A percentile compares a stretch with the other conserved stretches of the same genome.
These are phyloP conservation scores for Cladophialophora immunda DNA, from an alignment of 2,329 filamentous ascomycete genomes.

Conservation along the genomic window DNA sequence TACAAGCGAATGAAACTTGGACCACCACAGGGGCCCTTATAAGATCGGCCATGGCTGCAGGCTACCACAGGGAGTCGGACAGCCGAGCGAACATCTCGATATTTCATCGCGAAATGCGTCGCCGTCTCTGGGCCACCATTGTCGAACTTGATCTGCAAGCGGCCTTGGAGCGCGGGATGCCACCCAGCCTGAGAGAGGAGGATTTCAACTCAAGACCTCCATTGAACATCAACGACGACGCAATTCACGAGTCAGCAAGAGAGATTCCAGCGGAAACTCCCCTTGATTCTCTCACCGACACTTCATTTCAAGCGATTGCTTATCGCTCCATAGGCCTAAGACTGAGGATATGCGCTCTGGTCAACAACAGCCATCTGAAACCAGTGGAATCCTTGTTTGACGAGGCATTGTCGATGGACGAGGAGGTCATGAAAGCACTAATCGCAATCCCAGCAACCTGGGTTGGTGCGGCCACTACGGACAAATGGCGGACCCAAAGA, in stretches of 20 bases:
- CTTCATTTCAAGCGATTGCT: slow-evolving; percentile 41
- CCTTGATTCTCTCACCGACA: slow-evolving; percentile 34
- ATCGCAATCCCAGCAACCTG: slow-evolving; percentile 65
- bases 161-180: slow-evolving; percentile 64
- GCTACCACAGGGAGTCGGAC: slow-evolving; percentile 58
- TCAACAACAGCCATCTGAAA: slow-evolving; percentile 37
- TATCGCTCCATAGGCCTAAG: slow-evolving; percentile 39
- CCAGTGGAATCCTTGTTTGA: slow-evolving; percentile 27
- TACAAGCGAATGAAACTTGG: slow-evolving; percentile 61
- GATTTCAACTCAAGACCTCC: slow-evolving; percentile 60
- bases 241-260: slow-evolving; percentile 26
- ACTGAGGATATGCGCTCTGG: slow-evolving; percentile 39
- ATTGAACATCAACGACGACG: slow-evolving; percentile 43
- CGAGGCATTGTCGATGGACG: slow-evolving; percentile 37
- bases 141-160: slow-evolving; percentile 65
- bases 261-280: slow-evolving; percentile 31
- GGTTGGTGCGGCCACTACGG: slow-evolving; percentile 60
- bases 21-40: slow-evolving; percentile 56
- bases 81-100: slow-evolving; percentile 45
- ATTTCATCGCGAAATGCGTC: slow-evolving; percentile 62
- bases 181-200: slow-evolving; percentile 51
- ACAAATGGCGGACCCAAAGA: background rate
- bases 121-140: slow-evolving; percentile 65
- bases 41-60: slow-evolving; percentile 57
- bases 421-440: slow-evolving; percentile 33